phyloP scores from a whole-genome alignment of 2,329 filamentous ascomycete species.

The Aspergillus unguis region DNA sequence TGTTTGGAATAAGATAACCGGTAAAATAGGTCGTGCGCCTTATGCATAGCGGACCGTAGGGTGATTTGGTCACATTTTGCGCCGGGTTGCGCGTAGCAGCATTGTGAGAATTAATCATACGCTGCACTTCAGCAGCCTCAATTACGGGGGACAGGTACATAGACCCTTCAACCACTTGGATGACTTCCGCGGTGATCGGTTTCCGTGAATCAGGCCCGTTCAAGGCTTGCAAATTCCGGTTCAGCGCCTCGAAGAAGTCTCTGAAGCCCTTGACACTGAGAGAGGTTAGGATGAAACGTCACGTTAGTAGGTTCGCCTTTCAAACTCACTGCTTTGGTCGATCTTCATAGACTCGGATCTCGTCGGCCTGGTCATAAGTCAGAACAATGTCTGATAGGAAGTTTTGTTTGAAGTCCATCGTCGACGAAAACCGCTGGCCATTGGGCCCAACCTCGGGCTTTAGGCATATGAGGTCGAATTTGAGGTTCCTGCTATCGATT shows the following conservation, averaged over 20 bases:
- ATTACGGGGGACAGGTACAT: slow-evolving; percentile 71
- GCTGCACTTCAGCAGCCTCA: slow-evolving; percentile 81
- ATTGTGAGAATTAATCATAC: slow-evolving; percentile 88
- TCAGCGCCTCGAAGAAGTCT: slow-evolving; percentile 77
- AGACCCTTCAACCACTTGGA: slow-evolving; percentile 76
- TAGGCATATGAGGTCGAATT: slow-evolving; percentile 83
- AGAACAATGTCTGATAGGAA: slow-evolving; percentile 78
- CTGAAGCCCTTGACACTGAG: slow-evolving; percentile 72
- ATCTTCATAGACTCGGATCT: slow-evolving; percentile 69
- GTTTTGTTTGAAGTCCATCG: slow-evolving; percentile 88
- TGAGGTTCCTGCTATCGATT: slow-evolving; percentile 68
- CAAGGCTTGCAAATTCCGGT: slow-evolving; percentile 53
- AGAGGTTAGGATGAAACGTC: slow-evolving; percentile 14
- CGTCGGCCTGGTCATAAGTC: slow-evolving; percentile 79
- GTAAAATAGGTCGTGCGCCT: slow-evolving; percentile 90
- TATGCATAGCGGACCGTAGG: slow-evolving; percentile 60
- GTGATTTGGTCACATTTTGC: slow-evolving; percentile 40
- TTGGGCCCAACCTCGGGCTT: slow-evolving; percentile 81
- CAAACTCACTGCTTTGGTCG: slow-evolving; percentile 54
- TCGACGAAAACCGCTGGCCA: slow-evolving; percentile 73
- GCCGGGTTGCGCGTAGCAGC: slow-evolving; percentile 28
- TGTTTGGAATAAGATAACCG: slow-evolving; percentile 74
- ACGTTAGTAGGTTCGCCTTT: background rate
- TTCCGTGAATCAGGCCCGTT: slow-evolving; percentile 51
- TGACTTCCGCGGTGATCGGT: slow-evolving; percentile 72